Percentiles rank a stretch among this genome's conserved stretches.
phyloP scores from a whole-genome alignment of 148 eudicot genomes.

The Talinum fruticosum region DNA sequence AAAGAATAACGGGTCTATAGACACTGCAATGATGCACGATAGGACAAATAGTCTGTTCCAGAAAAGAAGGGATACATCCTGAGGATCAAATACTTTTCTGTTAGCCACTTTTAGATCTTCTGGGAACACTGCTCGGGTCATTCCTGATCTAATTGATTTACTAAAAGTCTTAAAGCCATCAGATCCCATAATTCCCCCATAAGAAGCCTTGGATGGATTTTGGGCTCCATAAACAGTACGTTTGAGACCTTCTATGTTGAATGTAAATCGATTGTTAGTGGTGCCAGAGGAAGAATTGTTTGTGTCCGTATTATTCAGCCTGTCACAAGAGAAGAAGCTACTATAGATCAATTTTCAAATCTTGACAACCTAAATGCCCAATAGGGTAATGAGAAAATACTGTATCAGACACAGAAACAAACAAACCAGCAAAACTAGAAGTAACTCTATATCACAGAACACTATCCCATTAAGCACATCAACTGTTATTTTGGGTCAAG shows the following conservation, averaged over 20 bases:
- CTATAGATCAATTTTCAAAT: not conserved
- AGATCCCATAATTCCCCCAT: constrained; percentile 59
- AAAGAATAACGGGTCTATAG: constrained; percentile 88
- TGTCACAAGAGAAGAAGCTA: constrained; percentile 27
- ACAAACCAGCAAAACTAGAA: not conserved
- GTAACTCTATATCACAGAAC: not conserved
- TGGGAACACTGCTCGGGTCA: constrained; percentile 84
- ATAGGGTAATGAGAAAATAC: not conserved
- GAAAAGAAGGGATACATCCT: constrained; percentile 75
- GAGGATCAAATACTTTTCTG: constrained; percentile 88
- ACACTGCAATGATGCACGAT: constrained; percentile 86
- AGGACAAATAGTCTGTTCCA: constrained; percentile 84
- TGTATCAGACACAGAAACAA: not conserved
- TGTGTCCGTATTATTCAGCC: constrained; percentile 66
- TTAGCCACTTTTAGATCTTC: constrained; percentile 93
- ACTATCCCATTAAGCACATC: not conserved
- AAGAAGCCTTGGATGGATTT: constrained; percentile 52
- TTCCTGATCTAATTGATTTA: constrained; percentile 74
- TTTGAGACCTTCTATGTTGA: constrained; percentile 55
- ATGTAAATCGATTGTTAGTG: constrained; percentile 44
- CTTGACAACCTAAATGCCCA: not conserved
- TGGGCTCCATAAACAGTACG: constrained; percentile 28
- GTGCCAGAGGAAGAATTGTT: constrained; percentile 42
- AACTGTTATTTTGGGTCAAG: not conserved
- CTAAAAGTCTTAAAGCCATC: constrained; percentile 81